Evolutionary conservation across 768 basidiomycete genomes (phyloP), one percentile per base, ranked within the genome.

Genomic region (Termitomyces sp.): DNA sequence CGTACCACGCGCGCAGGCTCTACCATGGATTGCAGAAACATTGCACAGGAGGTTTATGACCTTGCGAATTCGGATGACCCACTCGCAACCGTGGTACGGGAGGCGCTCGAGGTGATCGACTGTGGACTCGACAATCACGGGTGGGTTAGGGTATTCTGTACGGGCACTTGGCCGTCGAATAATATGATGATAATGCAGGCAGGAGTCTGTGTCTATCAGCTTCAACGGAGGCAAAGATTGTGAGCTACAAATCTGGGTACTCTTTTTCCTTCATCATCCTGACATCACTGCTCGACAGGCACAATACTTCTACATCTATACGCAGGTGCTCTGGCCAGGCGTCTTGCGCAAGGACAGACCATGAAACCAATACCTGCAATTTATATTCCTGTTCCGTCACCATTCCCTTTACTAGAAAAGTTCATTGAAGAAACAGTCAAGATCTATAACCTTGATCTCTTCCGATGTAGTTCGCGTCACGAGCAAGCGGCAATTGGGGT

Each of bases 191-290:
- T 30, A 22, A 56, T 51, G 51, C 54, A 90, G 92, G 48, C 77
- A 80, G 64, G 82, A 87, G 35, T 74, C 78, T 53, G 73, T 94
- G 4, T 87, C 94, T 2, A 77, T 99, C 57, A 97, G 94, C 70
- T 99, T 98, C 74, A 99, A 98, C 62, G 97, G 97, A 10, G 97
- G 97, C 51, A 99, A 99, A 69, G 97, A 99, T 66, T 99, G 97
- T 96, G 64, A 62, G 85, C 22, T 76, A 14, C 10, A 9, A 34
- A 40, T 15, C 44, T n/a, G 32, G 40, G 26, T 26, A 53, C 49
- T 21, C 19, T 46, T 44, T 24, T 32, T 9, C 9, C 28, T 30
- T 56, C 45, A 34, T 26, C 26, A 52, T 47, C 57, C 58, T 38
- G 51, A 47, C 38, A 11, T 38, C 11, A 19, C 11, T 45, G 38